Conservation (phyloP, 345 rosid species). For the Camelina sativa region DNA sequence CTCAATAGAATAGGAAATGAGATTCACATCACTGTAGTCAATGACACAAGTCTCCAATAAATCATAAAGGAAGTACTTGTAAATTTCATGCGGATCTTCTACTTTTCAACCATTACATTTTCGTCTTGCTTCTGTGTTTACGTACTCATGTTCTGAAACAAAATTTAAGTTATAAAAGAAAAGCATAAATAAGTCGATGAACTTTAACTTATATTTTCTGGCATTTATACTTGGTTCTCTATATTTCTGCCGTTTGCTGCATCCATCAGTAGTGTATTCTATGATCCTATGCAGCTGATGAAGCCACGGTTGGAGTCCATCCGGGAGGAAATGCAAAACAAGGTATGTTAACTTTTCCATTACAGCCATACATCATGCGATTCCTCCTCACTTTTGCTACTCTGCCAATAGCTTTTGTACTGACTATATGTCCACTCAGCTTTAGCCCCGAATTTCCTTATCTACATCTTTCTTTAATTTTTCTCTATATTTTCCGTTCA, state of each 20-base stretch:
- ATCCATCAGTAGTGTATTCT: conserved; percentile 20
- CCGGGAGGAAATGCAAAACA: conserved; percentile 56
- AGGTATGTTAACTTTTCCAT: conserved; percentile 46
- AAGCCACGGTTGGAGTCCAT: conserved; percentile 71
- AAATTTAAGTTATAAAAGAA: background rate
- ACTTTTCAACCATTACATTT: background rate
- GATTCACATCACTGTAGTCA: conserved; percentile 2
- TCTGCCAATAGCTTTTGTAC: conserved; percentile 16
- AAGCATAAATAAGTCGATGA: conserved; percentile 10
- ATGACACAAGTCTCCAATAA: background rate
- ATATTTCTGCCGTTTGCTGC: background rate
- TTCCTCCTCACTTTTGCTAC: background rate
- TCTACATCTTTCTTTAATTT: too few relatives aligned
- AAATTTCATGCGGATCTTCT: conserved; percentile 3
- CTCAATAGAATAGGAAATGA: conserved; percentile 8
- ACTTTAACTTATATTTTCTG: background rate
- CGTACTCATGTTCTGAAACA: background rate
- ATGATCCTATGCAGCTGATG: conserved; percentile 61
- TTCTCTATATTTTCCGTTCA: conserved; percentile 29
- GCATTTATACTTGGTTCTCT: background rate
- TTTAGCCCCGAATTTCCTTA: too few relatives aligned
- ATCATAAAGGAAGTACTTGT: background rate
- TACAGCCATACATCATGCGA: conserved; percentile 14
- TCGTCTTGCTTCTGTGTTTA: conserved; percentile 5
- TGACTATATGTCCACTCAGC: too few relatives aligned